These are phyloP conservation scores for Penicillium crystallinum DNA, from an alignment of 495 filamentous ascomycete genomes.

Conservation along the genomic window DNA sequence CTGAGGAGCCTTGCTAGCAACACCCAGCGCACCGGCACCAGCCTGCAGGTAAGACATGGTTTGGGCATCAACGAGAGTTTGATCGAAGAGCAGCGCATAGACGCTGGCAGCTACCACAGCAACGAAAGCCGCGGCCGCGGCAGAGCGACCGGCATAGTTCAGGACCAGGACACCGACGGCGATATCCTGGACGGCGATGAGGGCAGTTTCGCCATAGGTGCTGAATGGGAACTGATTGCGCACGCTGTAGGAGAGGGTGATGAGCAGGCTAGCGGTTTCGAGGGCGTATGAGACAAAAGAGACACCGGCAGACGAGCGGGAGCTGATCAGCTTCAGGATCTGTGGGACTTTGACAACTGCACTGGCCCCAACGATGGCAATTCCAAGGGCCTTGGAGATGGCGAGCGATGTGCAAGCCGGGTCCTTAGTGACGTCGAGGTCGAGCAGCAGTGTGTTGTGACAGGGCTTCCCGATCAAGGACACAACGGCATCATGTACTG, in stretches of 20 bases:
- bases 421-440: slow-evolving; percentile 66
- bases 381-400: slow-evolving; percentile 85
- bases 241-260: slow-evolving; percentile 82
- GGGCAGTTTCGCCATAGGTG: slow-evolving; percentile 89
- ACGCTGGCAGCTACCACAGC: slow-evolving; percentile 63
- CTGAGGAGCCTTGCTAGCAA: slow-evolving; percentile 90
- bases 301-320: slow-evolving; percentile 73
- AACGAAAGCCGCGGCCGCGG: slow-evolving; percentile 66
- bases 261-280: slow-evolving; percentile 79
- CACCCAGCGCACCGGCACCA: slow-evolving; percentile 72
- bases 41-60: slow-evolving; percentile 74
- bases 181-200: slow-evolving; percentile 88
- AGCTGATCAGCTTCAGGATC: slow-evolving; percentile 81
- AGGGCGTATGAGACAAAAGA: slow-evolving; percentile 87
- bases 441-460: slow-evolving; percentile 75
- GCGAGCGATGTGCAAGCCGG: slow-evolving; percentile 75
- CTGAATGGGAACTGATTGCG: slow-evolving; percentile 89
- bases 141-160: slow-evolving; percentile 61
- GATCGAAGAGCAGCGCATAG: slow-evolving; percentile 62
- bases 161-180: slow-evolving; percentile 80
- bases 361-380: slow-evolving; percentile 84
- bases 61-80: slow-evolving; percentile 60
- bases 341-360: slow-evolving; percentile 93
- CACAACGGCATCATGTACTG: slow-evolving; percentile 67
- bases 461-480: slow-evolving; percentile 77